Evolutionary conservation across 2,329 filamentous ascomycete genomes (phyloP).

Genomic region (Stemphylium vesicarium): DNA sequence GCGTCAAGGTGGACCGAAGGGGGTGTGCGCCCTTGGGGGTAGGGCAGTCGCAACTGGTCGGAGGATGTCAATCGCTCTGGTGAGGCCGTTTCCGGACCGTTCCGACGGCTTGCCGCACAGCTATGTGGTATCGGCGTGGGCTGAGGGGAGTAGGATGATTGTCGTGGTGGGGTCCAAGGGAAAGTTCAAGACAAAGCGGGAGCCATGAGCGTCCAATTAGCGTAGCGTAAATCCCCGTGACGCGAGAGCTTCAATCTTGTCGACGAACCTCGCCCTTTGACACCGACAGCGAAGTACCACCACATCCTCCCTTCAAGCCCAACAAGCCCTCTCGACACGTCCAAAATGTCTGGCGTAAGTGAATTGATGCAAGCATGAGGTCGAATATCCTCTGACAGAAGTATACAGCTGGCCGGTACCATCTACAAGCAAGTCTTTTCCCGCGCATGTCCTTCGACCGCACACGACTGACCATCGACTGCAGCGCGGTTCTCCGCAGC

Average conservation of each 20-base stretch:
- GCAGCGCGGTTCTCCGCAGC: constrained; percentile 80
- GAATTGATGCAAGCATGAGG: constrained; percentile 29
- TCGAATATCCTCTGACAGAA: constrained; percentile 32
- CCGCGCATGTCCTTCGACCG: constrained; percentile 20
- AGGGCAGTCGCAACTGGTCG: not conserved
- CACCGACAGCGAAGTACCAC: constrained; percentile 34
- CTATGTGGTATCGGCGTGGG: not conserved
- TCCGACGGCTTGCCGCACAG: not conserved
- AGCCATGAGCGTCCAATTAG: constrained; percentile 36
- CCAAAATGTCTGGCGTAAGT: constrained; percentile 68
- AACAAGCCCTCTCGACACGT: constrained; percentile 25
- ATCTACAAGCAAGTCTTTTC: constrained; percentile 59
- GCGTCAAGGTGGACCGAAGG: not conserved
- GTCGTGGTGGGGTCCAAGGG: constrained; percentile 16
- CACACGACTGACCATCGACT: constrained; percentile 38
- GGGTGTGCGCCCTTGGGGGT: constrained; percentile 4
- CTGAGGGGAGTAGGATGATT: not conserved
- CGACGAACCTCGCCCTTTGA: constrained; percentile 26
- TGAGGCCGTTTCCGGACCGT: not conserved
- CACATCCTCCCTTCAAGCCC: constrained; percentile 31
- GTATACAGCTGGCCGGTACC: constrained; percentile 56
- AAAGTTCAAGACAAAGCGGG: constrained; percentile 14
- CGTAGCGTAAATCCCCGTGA: constrained; percentile 27
- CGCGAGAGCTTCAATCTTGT: constrained; percentile 31
- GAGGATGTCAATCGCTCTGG: not conserved